Percentiles rank a stretch among this genome's conserved stretches.
These are phyloP conservation scores for Penicillium psychrofluorescens DNA, from an alignment of 495 filamentous ascomycete species.

Conservation along the genomic window DNA sequence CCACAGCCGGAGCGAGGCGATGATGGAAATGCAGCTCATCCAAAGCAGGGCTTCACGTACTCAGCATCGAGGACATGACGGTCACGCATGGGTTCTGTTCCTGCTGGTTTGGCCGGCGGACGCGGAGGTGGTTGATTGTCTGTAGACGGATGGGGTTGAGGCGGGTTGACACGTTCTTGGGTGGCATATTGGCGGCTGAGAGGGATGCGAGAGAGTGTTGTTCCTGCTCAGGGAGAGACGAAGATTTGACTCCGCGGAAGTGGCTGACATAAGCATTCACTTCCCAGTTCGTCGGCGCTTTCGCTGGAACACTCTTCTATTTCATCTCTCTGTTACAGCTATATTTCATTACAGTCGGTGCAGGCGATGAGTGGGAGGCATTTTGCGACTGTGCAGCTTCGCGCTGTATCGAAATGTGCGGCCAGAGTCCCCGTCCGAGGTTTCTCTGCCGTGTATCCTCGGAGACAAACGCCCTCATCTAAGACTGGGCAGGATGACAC, in stretches of 20 bases:
- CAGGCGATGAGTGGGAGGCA: conserved; percentile 21
- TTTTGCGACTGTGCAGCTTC: conserved; percentile 8
- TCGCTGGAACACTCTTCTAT: not conserved
- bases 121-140: conserved; percentile 74
- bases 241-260: conserved; percentile 31
- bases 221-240: not conserved
- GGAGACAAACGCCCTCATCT: conserved; percentile 14
- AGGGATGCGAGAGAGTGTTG: conserved; percentile 8
- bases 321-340: not conserved
- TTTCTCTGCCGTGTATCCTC: conserved; percentile 16
- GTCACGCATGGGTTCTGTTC: conserved; percentile 72
- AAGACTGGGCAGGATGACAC: not conserved
- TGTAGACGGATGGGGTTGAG: conserved; percentile 71
- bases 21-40: too few relatives aligned
- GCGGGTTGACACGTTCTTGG: conserved; percentile 39
- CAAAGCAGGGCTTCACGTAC: conserved; percentile 43
- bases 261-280: conserved; percentile 30
- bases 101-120: conserved; percentile 71
- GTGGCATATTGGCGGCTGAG: conserved; percentile 35
- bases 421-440: conserved; percentile 8
- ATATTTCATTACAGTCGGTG: too few relatives aligned
- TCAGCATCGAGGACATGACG: conserved; percentile 84
- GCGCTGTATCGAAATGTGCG: conserved; percentile 1
- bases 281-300: not conserved
- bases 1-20: too few relatives aligned